Evolutionary conservation across 2,329 filamentous ascomycete species (phyloP).

Genomic region (Nothophoma quercina): DNA sequence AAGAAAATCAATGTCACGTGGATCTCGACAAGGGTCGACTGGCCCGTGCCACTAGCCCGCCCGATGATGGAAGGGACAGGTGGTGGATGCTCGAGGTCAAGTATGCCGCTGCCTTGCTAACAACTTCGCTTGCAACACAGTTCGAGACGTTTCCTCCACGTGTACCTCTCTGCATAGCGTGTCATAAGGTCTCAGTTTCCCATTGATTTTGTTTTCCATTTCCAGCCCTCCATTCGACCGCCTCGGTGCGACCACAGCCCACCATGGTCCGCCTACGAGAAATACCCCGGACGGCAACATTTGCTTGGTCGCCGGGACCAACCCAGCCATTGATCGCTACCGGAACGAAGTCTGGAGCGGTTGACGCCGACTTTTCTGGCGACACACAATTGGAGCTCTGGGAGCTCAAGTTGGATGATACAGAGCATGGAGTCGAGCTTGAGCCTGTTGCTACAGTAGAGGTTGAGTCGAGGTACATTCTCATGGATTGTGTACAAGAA

Average conservation of each 20-base stretch:
- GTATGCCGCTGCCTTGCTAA: conserved; percentile 34
- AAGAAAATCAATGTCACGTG: conserved; percentile 37
- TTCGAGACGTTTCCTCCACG: conserved; percentile 31
- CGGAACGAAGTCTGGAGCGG: conserved; percentile 91
- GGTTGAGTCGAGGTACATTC: conserved; percentile 83
- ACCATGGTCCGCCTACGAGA: conserved; percentile 95
- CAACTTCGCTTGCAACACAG: conserved; percentile 21
- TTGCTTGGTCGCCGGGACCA: conserved; percentile 91
- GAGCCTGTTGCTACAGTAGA: conserved; percentile 83
- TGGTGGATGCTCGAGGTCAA: conserved; percentile 43
- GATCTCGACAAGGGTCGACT: conserved; percentile 36
- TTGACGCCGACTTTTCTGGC: conserved; percentile 96
- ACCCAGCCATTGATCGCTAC: conserved; percentile 85
- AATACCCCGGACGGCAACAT: conserved; percentile 94
- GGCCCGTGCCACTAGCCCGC: conserved; percentile 32
- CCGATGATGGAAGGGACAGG: conserved; percentile 43
- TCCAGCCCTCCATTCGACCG: conserved; percentile 29
- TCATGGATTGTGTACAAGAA: not conserved
- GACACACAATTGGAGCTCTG: conserved; percentile 96
- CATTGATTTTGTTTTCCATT: conserved; percentile 30
- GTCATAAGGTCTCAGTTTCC: conserved; percentile 18
- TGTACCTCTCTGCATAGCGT: conserved; percentile 20
- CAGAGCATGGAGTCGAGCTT: conserved; percentile 79
- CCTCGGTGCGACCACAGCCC: conserved; percentile 44
- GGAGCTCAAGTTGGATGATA: conserved; percentile 85